Evolutionary conservation across 164 flowering plant genomes (phyloP).

Genomic region (Annona squamosa): DNA sequence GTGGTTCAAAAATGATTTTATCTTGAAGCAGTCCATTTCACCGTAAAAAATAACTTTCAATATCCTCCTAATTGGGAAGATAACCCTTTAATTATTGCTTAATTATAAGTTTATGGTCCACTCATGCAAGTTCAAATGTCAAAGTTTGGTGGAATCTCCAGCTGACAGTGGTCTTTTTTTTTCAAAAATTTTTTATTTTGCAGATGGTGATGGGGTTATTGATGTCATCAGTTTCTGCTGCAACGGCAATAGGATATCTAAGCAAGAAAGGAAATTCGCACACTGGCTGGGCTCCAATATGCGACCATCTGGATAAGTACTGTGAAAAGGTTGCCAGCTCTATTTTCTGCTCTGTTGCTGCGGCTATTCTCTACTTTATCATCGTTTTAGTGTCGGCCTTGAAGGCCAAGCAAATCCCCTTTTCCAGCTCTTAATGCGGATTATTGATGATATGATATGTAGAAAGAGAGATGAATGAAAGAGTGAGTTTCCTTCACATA

Average conservation of each 20-base stretch:
- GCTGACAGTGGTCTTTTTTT: background rate
- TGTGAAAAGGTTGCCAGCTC: slow-evolving; percentile 30
- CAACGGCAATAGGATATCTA: slow-evolving; percentile 44
- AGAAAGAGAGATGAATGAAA: no score
- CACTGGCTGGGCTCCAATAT: slow-evolving; percentile 44
- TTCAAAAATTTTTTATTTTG: background rate
- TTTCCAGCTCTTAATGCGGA: background rate
- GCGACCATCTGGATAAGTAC: slow-evolving; percentile 34
- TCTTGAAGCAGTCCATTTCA: no score
- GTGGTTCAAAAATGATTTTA: no score
- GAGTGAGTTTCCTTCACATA: no score
- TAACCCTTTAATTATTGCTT: background rate
- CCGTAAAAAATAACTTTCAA: background rate
- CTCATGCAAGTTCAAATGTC: background rate
- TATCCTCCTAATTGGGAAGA: background rate
- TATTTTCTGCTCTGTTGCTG: slow-evolving; percentile 29
- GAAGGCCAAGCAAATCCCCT: background rate
- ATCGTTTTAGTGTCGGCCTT: slow-evolving; percentile 33
- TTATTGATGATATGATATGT: no score
- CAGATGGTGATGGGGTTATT: slow-evolving; percentile 44
- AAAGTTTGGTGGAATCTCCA: background rate
- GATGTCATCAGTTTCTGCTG: slow-evolving; percentile 45
- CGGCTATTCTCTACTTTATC: slow-evolving; percentile 28
- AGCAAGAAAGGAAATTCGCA: slow-evolving; percentile 39
- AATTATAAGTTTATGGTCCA: no score